Evolutionary conservation across 202 grass and related monocot species (phyloP), one percentile per base, ranked within the genome.

Genomic region (Setaria italica): DNA sequence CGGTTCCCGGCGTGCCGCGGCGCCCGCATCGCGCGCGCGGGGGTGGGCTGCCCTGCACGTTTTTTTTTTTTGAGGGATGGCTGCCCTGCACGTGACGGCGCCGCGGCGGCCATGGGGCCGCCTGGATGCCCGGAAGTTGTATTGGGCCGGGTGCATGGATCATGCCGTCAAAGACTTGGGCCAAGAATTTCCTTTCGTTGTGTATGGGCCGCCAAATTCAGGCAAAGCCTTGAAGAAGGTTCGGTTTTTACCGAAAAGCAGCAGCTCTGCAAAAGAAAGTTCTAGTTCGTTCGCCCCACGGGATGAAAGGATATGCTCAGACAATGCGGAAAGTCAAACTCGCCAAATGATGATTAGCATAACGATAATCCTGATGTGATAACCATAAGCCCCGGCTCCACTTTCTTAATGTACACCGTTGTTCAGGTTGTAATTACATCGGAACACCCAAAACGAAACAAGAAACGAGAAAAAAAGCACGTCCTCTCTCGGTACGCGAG

Each of bases 371-470:
- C 12, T 30, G 30, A 49, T 53, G 15, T 16, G 30, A 55, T 11
- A 29, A 29, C 68, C 67, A 70, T 70, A 39, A 39, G 9, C 53
- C 20, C 62, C 2, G 34, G n/a, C 14, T 32, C 65, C n/a, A 20
- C 9, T 21, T 47, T 58, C 17, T 74, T 74, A 74, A 45, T 71
- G 11, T 37, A 56, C 78, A 82, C 19, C 62, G 7, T 13, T 56
- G 45, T 47, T 49, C 35, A 78, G 25, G 25, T 7, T 9, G 46
- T 59, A 78, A 21, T 74, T 80, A 85, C 70, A 76, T 54, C 15
- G 48, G 34, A 56, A 76, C 3, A 72, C 16, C 50, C 42, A 87
- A 80, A 87, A 29, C 16, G 13, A 32, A 80, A 70, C 17, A 57
- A 80, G 5, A 67, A 84, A 39, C 16, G 0, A n/a, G 4, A 19